Evolutionary conservation across 192 early-diverging fungal species (phyloP).

Genomic region (Backusella tuberculispora): DNA sequence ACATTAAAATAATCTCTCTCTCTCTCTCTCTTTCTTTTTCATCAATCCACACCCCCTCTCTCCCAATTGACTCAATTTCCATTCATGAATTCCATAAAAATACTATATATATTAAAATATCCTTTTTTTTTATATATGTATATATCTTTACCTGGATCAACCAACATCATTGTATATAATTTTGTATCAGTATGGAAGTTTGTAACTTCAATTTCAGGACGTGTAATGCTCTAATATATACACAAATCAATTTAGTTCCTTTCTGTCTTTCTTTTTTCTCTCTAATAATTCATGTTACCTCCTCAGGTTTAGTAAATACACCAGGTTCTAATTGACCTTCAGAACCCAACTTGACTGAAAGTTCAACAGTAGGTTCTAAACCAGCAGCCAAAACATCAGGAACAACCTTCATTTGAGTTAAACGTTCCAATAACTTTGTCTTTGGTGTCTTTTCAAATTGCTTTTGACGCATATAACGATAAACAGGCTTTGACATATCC

Average conservation of each 20-base stretch:
- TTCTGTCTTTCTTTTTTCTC: neutral
- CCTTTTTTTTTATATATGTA: neutral
- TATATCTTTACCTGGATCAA: slow-evolving; percentile 63
- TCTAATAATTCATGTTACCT: slow-evolving; percentile 33
- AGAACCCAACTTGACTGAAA: slow-evolving; percentile 44
- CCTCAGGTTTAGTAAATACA: slow-evolving; percentile 40
- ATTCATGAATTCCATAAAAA: no score
- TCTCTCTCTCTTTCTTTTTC: no score
- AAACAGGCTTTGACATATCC: slow-evolving; percentile 73
- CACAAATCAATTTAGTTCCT: slow-evolving; percentile 33
- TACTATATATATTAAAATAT: neutral
- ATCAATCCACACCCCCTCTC: no score
- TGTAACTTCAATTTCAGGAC: slow-evolving; percentile 57
- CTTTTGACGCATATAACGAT: slow-evolving; percentile 65
- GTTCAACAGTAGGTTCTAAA: slow-evolving; percentile 49
- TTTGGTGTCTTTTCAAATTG: slow-evolving; percentile 61
- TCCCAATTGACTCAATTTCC: no score
- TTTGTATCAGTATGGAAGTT: slow-evolving; percentile 69
- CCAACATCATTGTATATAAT: slow-evolving; percentile 70
- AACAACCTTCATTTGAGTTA: slow-evolving; percentile 77
- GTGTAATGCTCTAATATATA: slow-evolving; percentile 55
- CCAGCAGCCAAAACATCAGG: slow-evolving; percentile 68
- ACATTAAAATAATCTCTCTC: no score
- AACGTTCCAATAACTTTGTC: slow-evolving; percentile 64
- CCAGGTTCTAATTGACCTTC: slow-evolving; percentile 43